Evolutionary conservation across 768 basidiomycete species (phyloP), one percentile per base, ranked within the genome.

Genomic region (Candolleomyces aberdarensis): DNA sequence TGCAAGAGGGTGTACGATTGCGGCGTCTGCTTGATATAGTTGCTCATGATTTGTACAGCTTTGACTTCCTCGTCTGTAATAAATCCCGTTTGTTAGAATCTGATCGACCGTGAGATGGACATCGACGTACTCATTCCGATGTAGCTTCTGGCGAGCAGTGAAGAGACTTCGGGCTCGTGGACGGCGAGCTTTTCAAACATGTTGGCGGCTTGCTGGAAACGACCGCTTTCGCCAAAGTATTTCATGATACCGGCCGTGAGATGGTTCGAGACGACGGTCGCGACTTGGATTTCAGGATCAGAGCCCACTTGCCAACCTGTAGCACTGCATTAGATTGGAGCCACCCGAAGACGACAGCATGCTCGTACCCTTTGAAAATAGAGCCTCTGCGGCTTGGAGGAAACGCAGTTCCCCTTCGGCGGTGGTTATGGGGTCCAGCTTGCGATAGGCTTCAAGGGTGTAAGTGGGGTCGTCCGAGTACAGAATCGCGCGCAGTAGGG

Each of bases 261-360:
- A 71, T 98, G 97, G 71, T 99, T 99, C 22, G 95, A 96, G 5
- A 97, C 94, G 31, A 94, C 81, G 3, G 95, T 96, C 1, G 97
- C 97, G 14, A 99, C 96, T 71, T 99, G 97, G 22, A 98, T 96
- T 74, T 99, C 97, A 0, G 97, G 97, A 64, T 98, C 97, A 0
- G 95, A 97, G 2, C 96, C 97, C 8, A 98, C 91, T 70, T 97
- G 96, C 97, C 97, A 98, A 39, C 96, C 95, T 36, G 6, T 2
- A 36, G 6, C 36, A 11, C 36, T 8, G 36, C 36, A 36, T 7
- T 36, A 36, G 36, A 36, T 11, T 1, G 36, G 6, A 5, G 26
- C 26, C 26, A 26, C 26, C 26, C 26, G 3, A 26, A 36, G 36
- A 32, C 36, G 36, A 36, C 1, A 11, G 36, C 3, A 6, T 11